Evolutionary conservation across 2,329 filamentous ascomycete genomes (phyloP), one percentile per base, ranked within the genome.

Genomic region (Alternaria sp.): DNA sequence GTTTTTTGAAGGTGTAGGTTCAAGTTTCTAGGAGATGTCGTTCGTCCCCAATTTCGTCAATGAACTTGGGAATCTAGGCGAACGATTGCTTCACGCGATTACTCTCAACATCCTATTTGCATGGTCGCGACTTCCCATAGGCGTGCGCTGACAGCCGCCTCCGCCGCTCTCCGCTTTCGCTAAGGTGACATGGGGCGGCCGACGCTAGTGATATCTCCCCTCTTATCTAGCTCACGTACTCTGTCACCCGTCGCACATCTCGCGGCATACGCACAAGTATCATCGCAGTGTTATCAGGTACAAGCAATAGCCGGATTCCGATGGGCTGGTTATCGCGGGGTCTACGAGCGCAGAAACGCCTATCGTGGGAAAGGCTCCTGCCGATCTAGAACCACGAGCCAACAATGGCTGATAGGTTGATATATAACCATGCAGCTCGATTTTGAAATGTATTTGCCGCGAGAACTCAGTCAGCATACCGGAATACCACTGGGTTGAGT

Each of bases 161-260:
- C 28, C 44, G 44, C 58, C 28, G 21, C 14, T 49, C 30, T 28
- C 45, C 53, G 15, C 33, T 44, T 37, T 41, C 54, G 30, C 46
- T 57, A 51, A 45, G n/a, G 23, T 50, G 54, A 46, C 59, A 58
- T 28, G 59, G 54, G 59, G 43, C 59, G 59, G 59, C 59, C 54
- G 59, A 44, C 59, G 54, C 59, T 61, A 61, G 20, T 2, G 54
- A 61, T 58, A 58, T 26, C 43, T 44, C 8, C 23, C 6, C 33
- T 33, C 53, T 61, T 58, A 61, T 61, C 59, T 33, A 20, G n/a
- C 47, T 50, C n/a, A 30, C 45, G 20, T 41, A 9, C 18, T 14
- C 18, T 58, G 47, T 30, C 47, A 50, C n/a, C 26, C 45, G 43
- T 23, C 12, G 14, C 25, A 43, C 23, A 18, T 30, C 14, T 44